Evolutionary conservation across 225 moss, liverwort and hornwort genomes (phyloP).

Genomic region (Pseudisothecium myosuroides): DNA sequence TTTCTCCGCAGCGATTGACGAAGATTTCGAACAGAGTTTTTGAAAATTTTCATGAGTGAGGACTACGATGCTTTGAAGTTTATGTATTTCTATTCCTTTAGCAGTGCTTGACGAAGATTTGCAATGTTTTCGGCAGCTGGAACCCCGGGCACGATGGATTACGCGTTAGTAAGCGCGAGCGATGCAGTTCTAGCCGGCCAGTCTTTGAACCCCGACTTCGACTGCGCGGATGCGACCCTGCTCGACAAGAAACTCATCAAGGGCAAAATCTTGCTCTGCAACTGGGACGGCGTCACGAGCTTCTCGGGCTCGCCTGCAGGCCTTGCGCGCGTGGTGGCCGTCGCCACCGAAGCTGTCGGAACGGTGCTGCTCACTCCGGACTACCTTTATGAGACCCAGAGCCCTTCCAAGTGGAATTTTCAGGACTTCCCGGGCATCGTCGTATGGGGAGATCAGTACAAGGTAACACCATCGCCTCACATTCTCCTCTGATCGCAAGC

Average conservation of each 20-base stretch:
- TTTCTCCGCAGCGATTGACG: background rate
- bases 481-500: background rate
- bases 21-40: background rate
- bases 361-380: slow-evolving; percentile 5
- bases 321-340: background rate
- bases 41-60: background rate
- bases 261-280: slow-evolving; percentile 33
- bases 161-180: slow-evolving; percentile 5
- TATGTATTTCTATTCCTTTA: background rate
- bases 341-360: slow-evolving; percentile 14
- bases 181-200: background rate
- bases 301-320: background rate
- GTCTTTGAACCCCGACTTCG: slow-evolving; percentile 3
- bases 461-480: background rate
- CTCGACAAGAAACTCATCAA: slow-evolving; percentile 9
- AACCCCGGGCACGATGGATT: slow-evolving; percentile 7
- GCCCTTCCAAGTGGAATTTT: slow-evolving; percentile 11
- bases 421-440: slow-evolving; percentile 20
- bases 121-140: slow-evolving; percentile 8
- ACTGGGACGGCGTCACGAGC: background rate
- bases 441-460: background rate
- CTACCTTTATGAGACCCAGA: background rate
- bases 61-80: background rate
- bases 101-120: background rate
- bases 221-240: slow-evolving; percentile 16